These are phyloP conservation scores for Suillus lakei DNA, from an alignment of 768 basidiomycete species.

Conservation along the genomic window DNA sequence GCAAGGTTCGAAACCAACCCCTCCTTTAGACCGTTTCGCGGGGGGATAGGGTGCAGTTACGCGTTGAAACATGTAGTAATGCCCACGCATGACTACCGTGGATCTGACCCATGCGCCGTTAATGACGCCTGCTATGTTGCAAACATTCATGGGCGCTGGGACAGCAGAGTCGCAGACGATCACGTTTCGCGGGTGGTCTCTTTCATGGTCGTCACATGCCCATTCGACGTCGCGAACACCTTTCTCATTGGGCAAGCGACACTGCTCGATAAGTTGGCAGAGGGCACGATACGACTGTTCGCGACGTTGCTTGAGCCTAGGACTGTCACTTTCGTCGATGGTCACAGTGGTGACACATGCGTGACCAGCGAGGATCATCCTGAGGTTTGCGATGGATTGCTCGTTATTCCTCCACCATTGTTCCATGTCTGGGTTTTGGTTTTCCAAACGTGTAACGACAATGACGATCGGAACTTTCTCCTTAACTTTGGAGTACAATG, in stretches of 20 bases:
- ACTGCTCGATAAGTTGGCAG: conserved; percentile 3
- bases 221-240: not conserved
- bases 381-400: conserved; percentile 4
- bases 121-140: conserved; percentile 10
- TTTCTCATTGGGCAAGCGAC: not conserved
- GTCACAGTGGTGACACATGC: conserved; percentile 23
- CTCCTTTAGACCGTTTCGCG: not conserved
- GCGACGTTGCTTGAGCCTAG: not conserved
- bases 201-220: not conserved
- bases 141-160: not conserved
- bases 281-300: conserved; percentile 14
- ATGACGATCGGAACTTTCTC: conserved; percentile 19
- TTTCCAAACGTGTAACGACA: conserved; percentile 25
- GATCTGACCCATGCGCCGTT: conserved; percentile 5
- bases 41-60: conserved; percentile 10
- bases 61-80: conserved; percentile 12
- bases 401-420: conserved; percentile 26
- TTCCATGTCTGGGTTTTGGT: conserved; percentile 25
- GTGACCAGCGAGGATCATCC: conserved; percentile 8
- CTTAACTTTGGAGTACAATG: conserved; percentile 14
- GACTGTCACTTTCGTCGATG: not conserved
- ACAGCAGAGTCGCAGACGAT: conserved; percentile 14
- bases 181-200: conserved; percentile 2
- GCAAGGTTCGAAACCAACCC: conserved; percentile 7
- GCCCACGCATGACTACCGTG: conserved; percentile 7